These are phyloP conservation scores for Hyaloscypha finlandica DNA, from an alignment of 495 filamentous ascomycete species.

Conservation along the genomic window DNA sequence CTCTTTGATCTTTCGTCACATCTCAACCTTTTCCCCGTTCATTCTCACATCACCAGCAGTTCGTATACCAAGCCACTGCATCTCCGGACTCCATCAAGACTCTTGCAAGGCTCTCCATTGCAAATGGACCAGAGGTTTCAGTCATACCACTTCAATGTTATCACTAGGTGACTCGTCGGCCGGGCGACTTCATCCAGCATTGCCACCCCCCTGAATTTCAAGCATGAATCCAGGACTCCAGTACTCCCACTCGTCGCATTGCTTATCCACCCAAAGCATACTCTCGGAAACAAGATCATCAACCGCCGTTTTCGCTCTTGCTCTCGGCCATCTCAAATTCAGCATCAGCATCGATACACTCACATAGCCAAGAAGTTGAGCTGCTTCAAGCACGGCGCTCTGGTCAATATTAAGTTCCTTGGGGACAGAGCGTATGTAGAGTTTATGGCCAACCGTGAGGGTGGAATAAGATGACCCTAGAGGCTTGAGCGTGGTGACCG, in stretches of 20 bases:
- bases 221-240: conserved; percentile 80
- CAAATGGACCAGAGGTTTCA: neutral
- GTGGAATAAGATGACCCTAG: conserved; percentile 86
- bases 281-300: conserved; percentile 90
- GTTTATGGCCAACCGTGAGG: conserved; percentile 74
- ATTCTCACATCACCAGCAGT: neutral
- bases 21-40: neutral
- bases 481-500: conserved; percentile 83
- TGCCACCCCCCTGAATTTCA: conserved; percentile 29
- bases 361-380: conserved; percentile 82
- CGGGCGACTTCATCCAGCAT: conserved; percentile 3
- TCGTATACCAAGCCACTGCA: neutral
- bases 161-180: neutral
- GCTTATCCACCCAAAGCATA: conserved; percentile 91
- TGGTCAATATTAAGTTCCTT: conserved; percentile 98
- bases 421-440: conserved; percentile 89
- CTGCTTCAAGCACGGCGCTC: conserved; percentile 85
- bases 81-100: neutral
- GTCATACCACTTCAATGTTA: neutral
- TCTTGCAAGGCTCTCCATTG: neutral
- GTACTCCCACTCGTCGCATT: conserved; percentile 87
- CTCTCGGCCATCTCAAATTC: conserved; percentile 86
- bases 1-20: neutral
- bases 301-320: conserved; percentile 82
- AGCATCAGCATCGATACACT: conserved; percentile 87